Evolutionary conservation across 1,139 yeast species (phyloP), one percentile per base, ranked within the genome.

Genomic region (Sugiyamaella novakii): DNA sequence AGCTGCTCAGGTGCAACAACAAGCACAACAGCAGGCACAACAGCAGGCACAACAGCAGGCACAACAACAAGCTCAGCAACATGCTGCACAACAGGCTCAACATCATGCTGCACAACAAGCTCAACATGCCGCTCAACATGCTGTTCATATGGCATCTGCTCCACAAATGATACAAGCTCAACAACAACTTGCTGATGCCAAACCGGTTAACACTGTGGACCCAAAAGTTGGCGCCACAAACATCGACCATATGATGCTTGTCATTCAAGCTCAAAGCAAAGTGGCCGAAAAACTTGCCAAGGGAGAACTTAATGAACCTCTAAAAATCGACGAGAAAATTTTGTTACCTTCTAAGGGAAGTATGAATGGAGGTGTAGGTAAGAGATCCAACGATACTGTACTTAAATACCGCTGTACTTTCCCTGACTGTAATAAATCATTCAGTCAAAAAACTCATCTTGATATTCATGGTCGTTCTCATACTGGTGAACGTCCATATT

Each of bases 371-470:
- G 95, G 95, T 1, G 87, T 87, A 27, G 92, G 86, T 51, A 85
- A 85, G 55, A 81, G 84, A 25, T 76, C 76, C 51, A 59, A 65
- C 10, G 65, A 69, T 19, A 51, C 59, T 12, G 54, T 55, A 37
- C 55, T 60, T 37, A 63, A 62, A 51, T 88, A 83, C 67, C 83
- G 79, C 63, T 91, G 98, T 66, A 73, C 75, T 5, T 86, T 75
- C 62, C 70, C 69, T 1, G 69, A 65, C 34, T 91, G 85, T 57
- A 84, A 81, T 50, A 88, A 88, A 67, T 72, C 84, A 51, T 91
- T 91, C 61, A 86, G 95, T 0, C 98, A 91, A 65, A 95, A 95
- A 55, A 96, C 97, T 12, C 92, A 91, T 66, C 72, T 91, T 61
- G 77, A 95, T 55, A 88, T 96, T 1, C 98, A 91, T 70, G 73